Percentiles rank a stretch among this genome's conserved stretches.
phyloP scores from a whole-genome alignment of 2,329 filamentous ascomycete species.

The Aspergillus luchuensis region DNA sequence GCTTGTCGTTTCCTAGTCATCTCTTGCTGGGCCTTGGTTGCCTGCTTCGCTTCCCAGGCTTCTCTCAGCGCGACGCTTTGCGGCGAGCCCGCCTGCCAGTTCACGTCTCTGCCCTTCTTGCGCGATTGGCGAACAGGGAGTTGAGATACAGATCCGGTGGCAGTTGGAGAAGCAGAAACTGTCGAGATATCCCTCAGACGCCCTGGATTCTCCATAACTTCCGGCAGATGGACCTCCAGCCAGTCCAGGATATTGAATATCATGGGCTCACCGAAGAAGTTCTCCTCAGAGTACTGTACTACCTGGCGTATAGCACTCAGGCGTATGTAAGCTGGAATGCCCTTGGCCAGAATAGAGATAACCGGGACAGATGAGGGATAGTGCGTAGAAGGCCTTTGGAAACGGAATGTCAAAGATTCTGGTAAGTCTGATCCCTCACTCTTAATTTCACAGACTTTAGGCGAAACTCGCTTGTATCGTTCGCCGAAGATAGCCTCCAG shows the following conservation, averaged over 20 bases:
- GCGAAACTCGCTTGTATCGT: constrained; percentile 62
- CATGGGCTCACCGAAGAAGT: constrained; percentile 81
- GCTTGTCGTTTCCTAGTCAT: constrained; percentile 74
- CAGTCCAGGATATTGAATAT: constrained; percentile 88
- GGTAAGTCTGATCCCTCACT: constrained; percentile 56
- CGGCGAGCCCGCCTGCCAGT: constrained; percentile 61
- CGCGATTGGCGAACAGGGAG: constrained; percentile 32
- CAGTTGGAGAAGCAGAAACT: constrained; percentile 60
- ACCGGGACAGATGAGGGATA: constrained; percentile 73
- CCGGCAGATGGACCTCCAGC: constrained; percentile 80
- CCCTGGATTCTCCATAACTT: constrained; percentile 82
- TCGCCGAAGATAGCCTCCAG: constrained; percentile 85
- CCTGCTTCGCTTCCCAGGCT: constrained; percentile 71
- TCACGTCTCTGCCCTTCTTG: constrained; percentile 60
- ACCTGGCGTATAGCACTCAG: constrained; percentile 81
- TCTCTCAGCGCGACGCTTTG: constrained; percentile 61
- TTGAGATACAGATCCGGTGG: constrained; percentile 19
- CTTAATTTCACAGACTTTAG: constrained; percentile 69
- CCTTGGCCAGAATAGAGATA: constrained; percentile 66
- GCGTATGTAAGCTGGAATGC: constrained; percentile 88
- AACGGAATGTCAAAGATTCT: constrained; percentile 59
- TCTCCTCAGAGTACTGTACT: constrained; percentile 68
- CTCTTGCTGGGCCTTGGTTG: constrained; percentile 64
- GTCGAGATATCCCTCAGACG: constrained; percentile 80
- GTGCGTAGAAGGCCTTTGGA: constrained; percentile 66